Evolutionary conservation across 441 rosid genomes (phyloP).

Genomic region (Erodium chrysanthum): DNA sequence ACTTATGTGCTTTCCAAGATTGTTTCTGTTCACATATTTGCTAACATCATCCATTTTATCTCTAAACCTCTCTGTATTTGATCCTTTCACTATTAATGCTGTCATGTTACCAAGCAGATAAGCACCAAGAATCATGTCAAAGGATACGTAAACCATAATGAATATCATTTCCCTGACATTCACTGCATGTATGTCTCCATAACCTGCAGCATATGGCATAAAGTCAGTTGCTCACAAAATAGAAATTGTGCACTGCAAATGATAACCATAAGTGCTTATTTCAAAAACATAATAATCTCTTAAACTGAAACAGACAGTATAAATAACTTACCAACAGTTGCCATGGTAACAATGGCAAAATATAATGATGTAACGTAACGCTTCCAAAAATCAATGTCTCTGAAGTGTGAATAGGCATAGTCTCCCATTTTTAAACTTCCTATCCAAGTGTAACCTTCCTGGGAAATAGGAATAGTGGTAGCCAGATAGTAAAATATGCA

Average conservation of each 20-base stretch:
- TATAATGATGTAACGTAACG: slow-evolving; percentile 79
- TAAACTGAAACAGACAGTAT: not conserved
- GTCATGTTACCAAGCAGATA: slow-evolving; percentile 97
- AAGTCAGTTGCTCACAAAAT: not conserved
- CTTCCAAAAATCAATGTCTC: slow-evolving; percentile 82
- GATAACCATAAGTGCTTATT: too few relatives aligned
- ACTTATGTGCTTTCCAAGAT: slow-evolving; percentile 55
- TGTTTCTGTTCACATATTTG: slow-evolving; percentile 79
- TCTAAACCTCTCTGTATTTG: slow-evolving; percentile 85
- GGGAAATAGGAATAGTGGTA: slow-evolving; percentile 54
- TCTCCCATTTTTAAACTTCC: slow-evolving; percentile 90
- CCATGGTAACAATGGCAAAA: slow-evolving; percentile 93
- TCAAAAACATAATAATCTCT: not conserved
- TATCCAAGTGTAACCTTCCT: slow-evolving; percentile 91
- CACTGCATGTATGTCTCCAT: slow-evolving; percentile 96
- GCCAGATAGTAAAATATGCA: slow-evolving; percentile 89
- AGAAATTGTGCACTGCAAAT: too few relatives aligned
- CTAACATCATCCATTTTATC: slow-evolving; percentile 82
- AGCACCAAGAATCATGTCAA: slow-evolving; percentile 96
- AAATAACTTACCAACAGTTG: slow-evolving; percentile 70
- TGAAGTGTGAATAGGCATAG: slow-evolving; percentile 57
- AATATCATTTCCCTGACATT: slow-evolving; percentile 95
- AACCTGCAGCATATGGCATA: slow-evolving; percentile 37
- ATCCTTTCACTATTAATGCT: slow-evolving; percentile 91
- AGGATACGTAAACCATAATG: slow-evolving; percentile 76